Evolutionary conservation across 2,329 filamentous ascomycete genomes (phyloP).

Genomic region (Venturia carpophila): DNA sequence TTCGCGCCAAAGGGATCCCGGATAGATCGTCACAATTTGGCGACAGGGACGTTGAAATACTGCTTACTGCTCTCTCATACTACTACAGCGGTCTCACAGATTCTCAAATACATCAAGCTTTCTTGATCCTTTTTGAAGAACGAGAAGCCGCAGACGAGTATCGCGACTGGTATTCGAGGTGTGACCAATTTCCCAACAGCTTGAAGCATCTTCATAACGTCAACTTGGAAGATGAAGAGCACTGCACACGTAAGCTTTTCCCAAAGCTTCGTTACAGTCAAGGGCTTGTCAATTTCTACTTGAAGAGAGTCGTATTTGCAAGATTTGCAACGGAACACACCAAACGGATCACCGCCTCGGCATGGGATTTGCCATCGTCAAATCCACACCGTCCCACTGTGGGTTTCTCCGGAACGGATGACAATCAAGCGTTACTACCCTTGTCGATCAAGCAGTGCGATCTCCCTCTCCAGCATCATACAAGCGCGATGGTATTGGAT

Average conservation of each 20-base stretch:
- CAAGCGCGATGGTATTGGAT: slow-evolving; percentile 58
- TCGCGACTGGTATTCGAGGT: slow-evolving; percentile 37
- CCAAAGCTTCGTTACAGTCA: slow-evolving; percentile 47
- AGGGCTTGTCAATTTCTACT: slow-evolving; percentile 54
- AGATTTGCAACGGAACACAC: slow-evolving; percentile 56
- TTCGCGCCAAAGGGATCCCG: slow-evolving; percentile 56
- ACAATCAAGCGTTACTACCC: slow-evolving; percentile 52
- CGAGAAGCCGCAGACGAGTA: slow-evolving; percentile 50
- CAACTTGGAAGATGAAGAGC: slow-evolving; percentile 48
- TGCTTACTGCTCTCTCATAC: slow-evolving; percentile 58
- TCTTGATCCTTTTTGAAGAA: slow-evolving; percentile 42
- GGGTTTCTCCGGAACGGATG: slow-evolving; percentile 65
- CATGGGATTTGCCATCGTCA: slow-evolving; percentile 54
- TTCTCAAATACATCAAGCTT: slow-evolving; percentile 41
- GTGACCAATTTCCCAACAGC: slow-evolving; percentile 28
- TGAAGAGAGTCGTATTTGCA: slow-evolving; percentile 52
- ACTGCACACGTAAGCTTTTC: slow-evolving; percentile 46
- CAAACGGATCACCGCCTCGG: slow-evolving; percentile 55
- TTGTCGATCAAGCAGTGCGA: slow-evolving; percentile 50
- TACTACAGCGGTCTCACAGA: slow-evolving; percentile 55
- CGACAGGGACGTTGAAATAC: slow-evolving; percentile 58
- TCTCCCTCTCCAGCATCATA: slow-evolving; percentile 48
- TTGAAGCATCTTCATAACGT: slow-evolving; percentile 43
- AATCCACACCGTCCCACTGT: slow-evolving; percentile 44
- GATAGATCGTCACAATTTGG: slow-evolving; percentile 58